Evolutionary conservation across 1,284 basidiomycete species (phyloP), one percentile per base, ranked within the genome.

Genomic region (Cryptococcus maquisensis): DNA sequence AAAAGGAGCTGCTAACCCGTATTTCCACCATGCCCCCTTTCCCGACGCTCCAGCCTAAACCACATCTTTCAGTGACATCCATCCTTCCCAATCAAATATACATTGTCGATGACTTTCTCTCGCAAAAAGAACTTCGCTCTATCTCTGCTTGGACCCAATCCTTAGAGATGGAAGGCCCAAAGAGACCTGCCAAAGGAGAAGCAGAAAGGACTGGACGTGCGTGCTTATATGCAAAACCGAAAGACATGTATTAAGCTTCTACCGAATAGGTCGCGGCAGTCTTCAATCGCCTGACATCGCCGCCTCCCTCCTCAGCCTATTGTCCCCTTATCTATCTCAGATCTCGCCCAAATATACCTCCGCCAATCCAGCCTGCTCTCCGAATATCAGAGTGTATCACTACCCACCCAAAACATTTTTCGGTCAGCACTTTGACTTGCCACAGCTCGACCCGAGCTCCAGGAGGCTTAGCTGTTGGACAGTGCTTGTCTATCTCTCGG

Each of bases 111-210:
- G 84, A 47, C 20, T 51, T 63, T 13, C 47, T 59, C 12, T 54
- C 50, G 3, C 21, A 41, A 4, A 18, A 12, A 6, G 57, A 66
- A 46, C 44, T 59, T 37, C 48, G 51, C 38, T 62, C 75, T 4
- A 84, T 83, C 59, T 77, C 82, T n/a, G 80, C 80, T 57, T 84
- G 86, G 72, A 83, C 87, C 44, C 81, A 84, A 46, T 70, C 63
- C n/a, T 78, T 86, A 15, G 82, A 83, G 21, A 74, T 90, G 43
- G 82, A 71, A 45, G 57, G 84, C 57, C 80, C 87, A 3, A 86
- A 85, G 0, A 84, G 83, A 18, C 84, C 86, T 1, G 84, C 84
- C 69, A 88, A 86, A 73, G 87, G 86, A 4, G 87, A 90, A 71
- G 88, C 88, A 0, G 82, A 84, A 32, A 76, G 88, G 48, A 82